These are phyloP conservation scores for Kazachstania africana DNA, from an alignment of 805 yeast genomes.

Conservation along the genomic window DNA sequence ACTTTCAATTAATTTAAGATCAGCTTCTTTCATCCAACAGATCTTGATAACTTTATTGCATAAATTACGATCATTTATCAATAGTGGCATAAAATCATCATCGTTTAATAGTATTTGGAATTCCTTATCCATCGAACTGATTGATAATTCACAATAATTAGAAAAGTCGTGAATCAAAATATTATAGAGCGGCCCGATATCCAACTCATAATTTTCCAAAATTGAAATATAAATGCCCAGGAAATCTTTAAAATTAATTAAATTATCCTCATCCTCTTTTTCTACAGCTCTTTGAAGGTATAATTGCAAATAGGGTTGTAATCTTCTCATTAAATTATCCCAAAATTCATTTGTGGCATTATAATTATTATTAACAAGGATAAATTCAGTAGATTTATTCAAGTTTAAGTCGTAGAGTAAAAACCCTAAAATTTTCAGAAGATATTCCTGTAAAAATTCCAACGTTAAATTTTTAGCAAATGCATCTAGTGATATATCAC, in stretches of 20 bases:
- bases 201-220: constrained; percentile 60
- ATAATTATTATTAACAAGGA: constrained; percentile 49
- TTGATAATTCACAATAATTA: constrained; percentile 45
- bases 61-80: constrained; percentile 44
- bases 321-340: constrained; percentile 52
- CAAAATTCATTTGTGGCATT: constrained; percentile 53
- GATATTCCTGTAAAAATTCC: constrained; percentile 35
- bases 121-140: constrained; percentile 43
- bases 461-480: constrained; percentile 17
- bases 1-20: constrained; percentile 5
- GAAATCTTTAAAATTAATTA: constrained; percentile 45
- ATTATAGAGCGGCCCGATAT: constrained; percentile 47
- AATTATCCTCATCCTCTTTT: constrained; percentile 27
- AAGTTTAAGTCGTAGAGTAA: constrained; percentile 65
- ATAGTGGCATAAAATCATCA: constrained; percentile 85
- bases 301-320: constrained; percentile 45
- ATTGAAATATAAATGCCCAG: constrained; percentile 66
- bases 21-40: constrained; percentile 52
- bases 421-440: constrained; percentile 60
- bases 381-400: constrained; percentile 48
- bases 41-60: constrained; percentile 52
- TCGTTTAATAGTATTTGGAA: constrained; percentile 54
- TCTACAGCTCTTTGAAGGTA: constrained; percentile 34
- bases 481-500: constrained; percentile 20
- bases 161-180: constrained; percentile 48